Percentiles rank a stretch among this genome's conserved stretches.
These are phyloP conservation scores for Calonectria pteridis DNA, from an alignment of 2,329 filamentous ascomycete genomes.

Conservation along the genomic window DNA sequence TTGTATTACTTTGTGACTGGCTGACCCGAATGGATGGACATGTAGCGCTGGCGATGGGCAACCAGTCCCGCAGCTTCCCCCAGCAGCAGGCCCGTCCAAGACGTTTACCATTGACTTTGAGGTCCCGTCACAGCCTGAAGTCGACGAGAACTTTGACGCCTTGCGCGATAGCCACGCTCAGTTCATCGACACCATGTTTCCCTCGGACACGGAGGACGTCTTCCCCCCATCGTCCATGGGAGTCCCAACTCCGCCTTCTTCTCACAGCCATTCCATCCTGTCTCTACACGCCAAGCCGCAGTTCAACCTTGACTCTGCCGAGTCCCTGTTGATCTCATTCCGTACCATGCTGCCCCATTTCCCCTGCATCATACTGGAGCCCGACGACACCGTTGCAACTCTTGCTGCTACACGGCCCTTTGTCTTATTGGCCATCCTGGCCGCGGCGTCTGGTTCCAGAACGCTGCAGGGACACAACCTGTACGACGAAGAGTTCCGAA, in stretches of 20 bases:
- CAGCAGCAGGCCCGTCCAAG: constrained; percentile 56
- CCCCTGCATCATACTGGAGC: constrained; percentile 58
- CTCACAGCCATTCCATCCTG: constrained; percentile 51
- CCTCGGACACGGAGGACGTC: constrained; percentile 40
- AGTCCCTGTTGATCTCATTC: constrained; percentile 59
- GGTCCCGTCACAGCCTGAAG: constrained; percentile 55
- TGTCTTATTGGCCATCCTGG: constrained; percentile 66
- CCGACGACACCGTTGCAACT: constrained; percentile 56
- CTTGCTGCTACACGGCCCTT: constrained; percentile 64
- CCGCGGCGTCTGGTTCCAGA: constrained; percentile 60
- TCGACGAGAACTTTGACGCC: constrained; percentile 54
- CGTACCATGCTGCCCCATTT: constrained; percentile 57
- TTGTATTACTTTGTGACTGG: neutral
- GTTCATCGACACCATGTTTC: constrained; percentile 57
- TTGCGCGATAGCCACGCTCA: constrained; percentile 58
- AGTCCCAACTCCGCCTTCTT: constrained; percentile 45
- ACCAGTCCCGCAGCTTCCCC: constrained; percentile 42
- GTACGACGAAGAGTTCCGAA: constrained; percentile 70
- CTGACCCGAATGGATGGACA: neutral
- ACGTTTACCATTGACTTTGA: constrained; percentile 67
- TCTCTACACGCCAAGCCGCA: constrained; percentile 61
- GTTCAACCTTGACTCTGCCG: constrained; percentile 68
- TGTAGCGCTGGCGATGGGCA: constrained; percentile 37
- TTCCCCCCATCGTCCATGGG: constrained; percentile 38
- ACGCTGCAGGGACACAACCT: constrained; percentile 65